Conservation (phyloP, 306 rosid species). For the Malus asiatica region DNA sequence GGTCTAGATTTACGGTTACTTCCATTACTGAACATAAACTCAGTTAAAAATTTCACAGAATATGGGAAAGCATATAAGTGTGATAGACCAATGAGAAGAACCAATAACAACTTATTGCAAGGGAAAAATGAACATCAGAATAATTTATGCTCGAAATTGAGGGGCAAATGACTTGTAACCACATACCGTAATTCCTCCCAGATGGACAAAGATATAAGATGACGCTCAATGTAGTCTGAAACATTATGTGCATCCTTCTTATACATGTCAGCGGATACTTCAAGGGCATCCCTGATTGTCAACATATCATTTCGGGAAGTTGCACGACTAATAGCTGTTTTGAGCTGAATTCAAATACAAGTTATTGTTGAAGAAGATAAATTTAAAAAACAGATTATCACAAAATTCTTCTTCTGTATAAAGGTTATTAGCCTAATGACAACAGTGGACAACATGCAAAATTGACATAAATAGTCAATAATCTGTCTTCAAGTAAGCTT, state of each 20-base stretch:
- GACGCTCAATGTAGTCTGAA: conserved; percentile 80
- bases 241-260: conserved; percentile 87
- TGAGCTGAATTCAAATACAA: conserved; percentile 56
- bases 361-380: neutral
- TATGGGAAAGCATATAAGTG: neutral
- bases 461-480: neutral
- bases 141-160: neutral
- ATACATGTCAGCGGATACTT: conserved; percentile 90
- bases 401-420: neutral
- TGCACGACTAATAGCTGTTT: conserved; percentile 91
- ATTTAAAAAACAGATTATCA: neutral
- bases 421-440: neutral
- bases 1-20: neutral
- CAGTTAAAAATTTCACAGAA: neutral
- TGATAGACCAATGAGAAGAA: neutral
- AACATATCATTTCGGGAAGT: conserved; percentile 71
- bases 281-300: conserved; percentile 95
- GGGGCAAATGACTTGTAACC: conserved; percentile 2
- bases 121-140: neutral
- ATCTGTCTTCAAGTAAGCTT: neutral
- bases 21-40: too few species aligned
- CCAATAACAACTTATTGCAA: neutral
- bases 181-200: conserved; percentile 95
- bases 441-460: neutral
- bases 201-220: conserved; percentile 86